These are phyloP conservation scores for Leccinum subrobustum DNA, from an alignment of 1,284 basidiomycete genomes.

Conservation along the genomic window DNA sequence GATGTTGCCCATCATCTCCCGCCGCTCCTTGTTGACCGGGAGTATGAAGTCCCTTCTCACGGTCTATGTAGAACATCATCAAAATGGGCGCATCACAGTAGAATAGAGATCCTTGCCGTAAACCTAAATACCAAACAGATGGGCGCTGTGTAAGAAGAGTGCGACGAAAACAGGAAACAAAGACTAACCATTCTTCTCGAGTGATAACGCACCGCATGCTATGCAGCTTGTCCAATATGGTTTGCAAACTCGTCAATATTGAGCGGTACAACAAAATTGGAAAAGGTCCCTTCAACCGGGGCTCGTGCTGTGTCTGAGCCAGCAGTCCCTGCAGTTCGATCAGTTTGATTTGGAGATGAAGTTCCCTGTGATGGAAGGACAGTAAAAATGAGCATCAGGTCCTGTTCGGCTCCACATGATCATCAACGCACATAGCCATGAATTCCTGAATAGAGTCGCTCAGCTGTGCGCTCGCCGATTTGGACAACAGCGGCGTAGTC, in stretches of 20 bases:
- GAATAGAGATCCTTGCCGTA: conserved; percentile 45
- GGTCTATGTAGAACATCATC: conserved; percentile 39
- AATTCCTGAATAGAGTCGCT: conserved; percentile 76
- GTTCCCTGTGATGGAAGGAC: conserved; percentile 60
- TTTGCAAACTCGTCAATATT: conserved; percentile 84
- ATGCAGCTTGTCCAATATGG: conserved; percentile 87
- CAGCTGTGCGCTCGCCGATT: conserved; percentile 41
- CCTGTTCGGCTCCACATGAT: neutral
- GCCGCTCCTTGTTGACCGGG: conserved; percentile 82
- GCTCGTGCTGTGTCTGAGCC: conserved; percentile 89
- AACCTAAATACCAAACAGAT: conserved; percentile 44
- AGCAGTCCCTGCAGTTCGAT: conserved; percentile 82
- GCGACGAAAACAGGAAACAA: conserved; percentile 23
- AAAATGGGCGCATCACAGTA: neutral
- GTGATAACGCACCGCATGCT: conserved; percentile 95
- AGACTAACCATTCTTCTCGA: conserved; percentile 79
- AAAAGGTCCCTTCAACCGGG: conserved; percentile 92
- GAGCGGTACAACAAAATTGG: conserved; percentile 79
- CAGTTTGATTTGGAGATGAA: conserved; percentile 89
- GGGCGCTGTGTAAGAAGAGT: conserved; percentile 5
- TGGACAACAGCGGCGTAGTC: conserved; percentile 39
- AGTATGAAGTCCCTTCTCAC: conserved; percentile 85
- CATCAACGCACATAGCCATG: conserved; percentile 76
- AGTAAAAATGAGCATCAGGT: neutral
- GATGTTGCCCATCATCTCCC: conserved; percentile 93